These are phyloP conservation scores for Aspergillus nanangensis DNA, from an alignment of 495 filamentous ascomycete genomes.

Conservation along the genomic window DNA sequence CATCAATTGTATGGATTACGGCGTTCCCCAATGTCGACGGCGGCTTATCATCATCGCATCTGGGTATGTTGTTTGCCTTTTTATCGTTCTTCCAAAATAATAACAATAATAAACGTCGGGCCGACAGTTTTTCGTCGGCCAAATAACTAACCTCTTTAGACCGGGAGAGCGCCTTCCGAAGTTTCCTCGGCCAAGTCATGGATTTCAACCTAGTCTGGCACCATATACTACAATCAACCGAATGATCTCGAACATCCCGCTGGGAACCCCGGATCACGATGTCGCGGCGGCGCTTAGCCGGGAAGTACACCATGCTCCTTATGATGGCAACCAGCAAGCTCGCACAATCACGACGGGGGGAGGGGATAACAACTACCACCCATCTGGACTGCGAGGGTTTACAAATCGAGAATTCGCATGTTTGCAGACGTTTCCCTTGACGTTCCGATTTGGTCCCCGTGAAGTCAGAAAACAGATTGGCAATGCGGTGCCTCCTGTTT, in stretches of 20 bases:
- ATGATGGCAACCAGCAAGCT: conserved; percentile 46
- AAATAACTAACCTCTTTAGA: conserved; percentile 36
- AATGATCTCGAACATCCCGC: conserved; percentile 42
- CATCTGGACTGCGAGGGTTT: conserved; percentile 59
- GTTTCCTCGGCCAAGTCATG: conserved; percentile 66
- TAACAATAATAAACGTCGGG: too few species aligned
- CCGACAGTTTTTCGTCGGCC: too few species aligned
- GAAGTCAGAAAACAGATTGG: conserved; percentile 69
- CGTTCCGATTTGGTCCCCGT: conserved; percentile 51
- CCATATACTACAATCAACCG: conserved; percentile 42
- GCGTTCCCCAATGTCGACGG: conserved; percentile 54
- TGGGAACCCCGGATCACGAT: conserved; percentile 41
- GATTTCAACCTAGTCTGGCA: conserved; percentile 20
- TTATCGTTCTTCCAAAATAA: too few species aligned
- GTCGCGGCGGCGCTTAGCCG: conserved; percentile 21
- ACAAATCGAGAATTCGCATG: conserved; percentile 70
- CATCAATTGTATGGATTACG: conserved; percentile 52
- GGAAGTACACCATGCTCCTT: conserved; percentile 12
- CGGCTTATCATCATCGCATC: conserved; percentile 77
- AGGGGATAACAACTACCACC: conserved; percentile 64
- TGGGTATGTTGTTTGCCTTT: conserved; percentile 51
- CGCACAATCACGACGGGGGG: conserved; percentile 68
- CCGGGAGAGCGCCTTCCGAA: conserved; percentile 70
- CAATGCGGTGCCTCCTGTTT: conserved; percentile 73
- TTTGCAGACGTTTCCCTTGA: conserved; percentile 68